Conservation (phyloP, 2,329 filamentous ascomycete species). For the Penicillium corylophilum region DNA sequence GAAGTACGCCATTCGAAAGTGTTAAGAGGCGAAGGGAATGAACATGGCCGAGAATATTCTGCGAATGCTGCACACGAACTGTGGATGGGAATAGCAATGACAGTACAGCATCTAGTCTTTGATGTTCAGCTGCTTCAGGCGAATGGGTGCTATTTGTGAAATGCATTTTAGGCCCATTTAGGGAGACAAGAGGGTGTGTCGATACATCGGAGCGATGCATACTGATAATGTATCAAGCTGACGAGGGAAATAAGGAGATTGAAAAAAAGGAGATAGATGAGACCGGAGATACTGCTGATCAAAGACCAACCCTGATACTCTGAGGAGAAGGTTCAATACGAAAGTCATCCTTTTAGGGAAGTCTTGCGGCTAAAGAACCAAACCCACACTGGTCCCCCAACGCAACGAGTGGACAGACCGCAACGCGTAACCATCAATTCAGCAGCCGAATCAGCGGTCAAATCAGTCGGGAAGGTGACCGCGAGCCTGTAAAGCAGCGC, state of each 20-base stretch:
- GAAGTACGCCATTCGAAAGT: conserved; percentile 38
- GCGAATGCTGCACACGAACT: conserved; percentile 26
- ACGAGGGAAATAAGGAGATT: neutral
- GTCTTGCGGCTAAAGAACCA: neutral
- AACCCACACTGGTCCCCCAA: conserved; percentile 7
- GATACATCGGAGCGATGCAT: conserved; percentile 13
- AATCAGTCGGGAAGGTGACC: conserved; percentile 5
- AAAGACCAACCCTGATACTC: neutral
- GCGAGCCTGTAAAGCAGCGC: conserved; percentile 7
- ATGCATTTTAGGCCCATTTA: conserved; percentile 5
- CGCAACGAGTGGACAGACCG: conserved; percentile 9
- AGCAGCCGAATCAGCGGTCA: neutral
- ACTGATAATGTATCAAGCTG: conserved; percentile 4
- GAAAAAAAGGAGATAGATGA: neutral
- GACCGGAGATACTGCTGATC: neutral
- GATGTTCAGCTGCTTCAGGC: conserved; percentile 17
- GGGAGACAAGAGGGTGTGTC: conserved; percentile 8
- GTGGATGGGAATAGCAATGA: conserved; percentile 33
- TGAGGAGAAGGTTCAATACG: conserved; percentile 1
- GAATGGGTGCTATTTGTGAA: neutral
- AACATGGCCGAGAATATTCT: conserved; percentile 30
- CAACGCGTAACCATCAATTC: conserved; percentile 8
- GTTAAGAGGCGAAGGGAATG: conserved; percentile 37
- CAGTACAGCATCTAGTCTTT: conserved; percentile 30
- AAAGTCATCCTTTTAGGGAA: neutral